Evolutionary conservation across 2,329 filamentous ascomycete genomes (phyloP).

Genomic region (Daldinia eschscholtzii): DNA sequence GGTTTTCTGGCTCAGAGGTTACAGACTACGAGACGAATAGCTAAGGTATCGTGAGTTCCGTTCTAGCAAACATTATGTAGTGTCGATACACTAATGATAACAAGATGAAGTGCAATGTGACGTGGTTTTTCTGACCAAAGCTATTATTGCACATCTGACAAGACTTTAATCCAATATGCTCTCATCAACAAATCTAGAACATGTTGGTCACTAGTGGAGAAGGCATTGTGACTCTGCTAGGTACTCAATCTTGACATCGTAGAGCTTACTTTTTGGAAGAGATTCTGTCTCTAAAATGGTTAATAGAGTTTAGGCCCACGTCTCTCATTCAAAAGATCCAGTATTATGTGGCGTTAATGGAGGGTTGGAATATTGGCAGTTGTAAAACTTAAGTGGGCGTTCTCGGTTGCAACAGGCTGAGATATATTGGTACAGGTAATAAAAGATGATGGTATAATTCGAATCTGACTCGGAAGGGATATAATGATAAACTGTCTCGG

Average conservation of each 20-base stretch:
- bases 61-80: neutral
- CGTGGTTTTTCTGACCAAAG: neutral
- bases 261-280: neutral
- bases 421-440: neutral
- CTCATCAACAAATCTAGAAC: neutral
- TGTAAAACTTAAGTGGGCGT: neutral
- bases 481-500: slow-evolving; percentile 1
- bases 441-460: neutral
- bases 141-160: neutral
- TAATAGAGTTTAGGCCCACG: neutral
- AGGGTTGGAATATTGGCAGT: neutral
- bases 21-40: neutral
- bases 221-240: neutral
- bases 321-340: neutral
- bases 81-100: neutral
- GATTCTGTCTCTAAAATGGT: neutral
- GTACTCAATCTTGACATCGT: neutral
- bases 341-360: neutral
- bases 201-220: neutral
- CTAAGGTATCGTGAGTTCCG: neutral
- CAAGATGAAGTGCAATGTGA: neutral
- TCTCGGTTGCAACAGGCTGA: neutral
- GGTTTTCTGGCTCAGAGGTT: neutral
- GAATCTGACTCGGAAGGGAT: neutral
- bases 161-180: neutral